Percentiles rank a stretch among this genome's conserved stretches.
Conservation (phyloP, 345 rosid species). For the Cardamine resedifolia region DNA sequence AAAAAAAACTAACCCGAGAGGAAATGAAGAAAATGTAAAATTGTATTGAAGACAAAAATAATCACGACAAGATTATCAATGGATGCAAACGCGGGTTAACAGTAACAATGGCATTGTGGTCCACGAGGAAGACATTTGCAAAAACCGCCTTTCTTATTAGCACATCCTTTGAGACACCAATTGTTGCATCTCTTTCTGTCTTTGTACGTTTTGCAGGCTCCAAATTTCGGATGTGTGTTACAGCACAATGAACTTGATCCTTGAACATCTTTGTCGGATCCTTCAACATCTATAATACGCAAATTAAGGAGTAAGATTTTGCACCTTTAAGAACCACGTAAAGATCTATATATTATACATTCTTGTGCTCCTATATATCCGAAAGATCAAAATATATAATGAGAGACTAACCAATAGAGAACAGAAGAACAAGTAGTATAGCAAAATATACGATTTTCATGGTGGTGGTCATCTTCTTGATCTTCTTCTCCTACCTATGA, state of each 20-base stretch:
- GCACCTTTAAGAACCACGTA: not conserved
- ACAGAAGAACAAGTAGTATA: conserved; percentile 11
- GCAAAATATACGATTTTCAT: conserved; percentile 14
- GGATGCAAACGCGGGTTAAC: not conserved
- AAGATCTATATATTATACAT: not conserved
- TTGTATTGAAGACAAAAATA: not conserved
- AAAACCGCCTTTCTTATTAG: conserved; percentile 4
- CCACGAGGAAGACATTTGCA: conserved; percentile 6
- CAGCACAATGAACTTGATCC: conserved; percentile 22
- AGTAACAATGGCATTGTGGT: conserved; percentile 20
- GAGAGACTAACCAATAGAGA: conserved; percentile 13
- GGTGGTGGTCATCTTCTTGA: conserved; percentile 9
- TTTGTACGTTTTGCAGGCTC: conserved; percentile 8
- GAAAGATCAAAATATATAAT: not conserved
- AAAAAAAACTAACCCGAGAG: not conserved
- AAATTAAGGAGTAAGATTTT: not conserved
- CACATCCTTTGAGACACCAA: conserved; percentile 12
- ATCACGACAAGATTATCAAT: too few relatives aligned
- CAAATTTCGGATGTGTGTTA: conserved; percentile 21
- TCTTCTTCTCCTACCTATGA: not conserved
- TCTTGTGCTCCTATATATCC: not conserved
- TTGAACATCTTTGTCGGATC: conserved; percentile 4
- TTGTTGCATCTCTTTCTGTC: conserved; percentile 6
- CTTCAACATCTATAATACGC: conserved; percentile 22
- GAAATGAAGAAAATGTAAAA: not conserved